Evolutionary conservation across 805 yeast genomes (phyloP), one percentile per base, ranked within the genome.

Genomic region (Kregervanrija delftensis): DNA sequence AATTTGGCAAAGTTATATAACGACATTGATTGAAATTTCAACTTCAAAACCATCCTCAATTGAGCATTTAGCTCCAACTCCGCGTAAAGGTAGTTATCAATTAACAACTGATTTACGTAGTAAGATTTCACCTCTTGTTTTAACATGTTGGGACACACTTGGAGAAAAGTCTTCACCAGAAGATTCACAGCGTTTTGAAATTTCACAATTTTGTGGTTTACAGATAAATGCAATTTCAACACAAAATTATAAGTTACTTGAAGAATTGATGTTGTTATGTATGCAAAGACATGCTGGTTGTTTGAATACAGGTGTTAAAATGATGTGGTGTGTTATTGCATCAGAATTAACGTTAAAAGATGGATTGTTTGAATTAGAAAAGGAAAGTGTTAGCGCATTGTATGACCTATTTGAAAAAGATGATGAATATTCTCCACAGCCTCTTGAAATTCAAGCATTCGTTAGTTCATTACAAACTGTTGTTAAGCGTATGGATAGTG

Each of bases 281-380:
- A 71, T 86, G 53, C 95, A 86, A 57, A 68, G 79, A 52, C 79
- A 84, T 58, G 61, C 73, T 5, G 66, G 66, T 28, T 80, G 89
- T 55, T 81, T 80, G 53, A 64, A 66, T 30, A 75, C 79, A 22
- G 82, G 90, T 50, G 82, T 77, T 30, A 74, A 77, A 52, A 70
- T 86, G 15, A 59, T 87, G 36, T 85, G 90, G 88, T 71, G 86
- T 1, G 72, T 83, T 45, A 69, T 83, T 55, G 77, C 83, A n/a
- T 69, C 82, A 8, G 90, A 84, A 60, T 73, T 80, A 65, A 64
- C 76, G 38, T 66, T 75, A 42, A 77, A 76, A 55, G 84, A 77
- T 47, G 71, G 73, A 41, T 64, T 83, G 34, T 64, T 74, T 47
- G 84, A 77, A 39, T 67, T 84, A 43, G 87, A 81, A 55, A 74